Conservation (phyloP, 2,329 filamentous ascomycete species). For the Aureobasidium sp. region DNA sequence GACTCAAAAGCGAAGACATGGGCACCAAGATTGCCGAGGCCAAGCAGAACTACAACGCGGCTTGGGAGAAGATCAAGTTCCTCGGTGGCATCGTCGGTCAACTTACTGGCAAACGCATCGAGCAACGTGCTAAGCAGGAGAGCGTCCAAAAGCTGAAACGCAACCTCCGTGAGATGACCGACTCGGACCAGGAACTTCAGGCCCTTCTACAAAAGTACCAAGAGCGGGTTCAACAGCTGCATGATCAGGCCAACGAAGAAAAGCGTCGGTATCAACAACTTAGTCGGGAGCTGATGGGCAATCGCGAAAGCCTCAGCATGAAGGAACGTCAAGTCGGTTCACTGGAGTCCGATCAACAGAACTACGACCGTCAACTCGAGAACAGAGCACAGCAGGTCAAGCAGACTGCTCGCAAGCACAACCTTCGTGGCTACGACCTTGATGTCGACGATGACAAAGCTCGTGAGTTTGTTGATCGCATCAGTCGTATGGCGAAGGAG, state of each 20-base stretch:
- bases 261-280: constrained; percentile 59
- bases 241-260: constrained; percentile 53
- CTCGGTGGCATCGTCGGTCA: constrained; percentile 68
- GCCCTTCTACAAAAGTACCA: constrained; percentile 69
- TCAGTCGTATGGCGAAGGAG: constrained; percentile 66
- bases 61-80: constrained; percentile 63
- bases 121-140: constrained; percentile 60
- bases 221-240: constrained; percentile 55
- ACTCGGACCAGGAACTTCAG: constrained; percentile 69
- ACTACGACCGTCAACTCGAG: constrained; percentile 71
- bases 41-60: constrained; percentile 49
- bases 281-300: constrained; percentile 40
- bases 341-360: constrained; percentile 76
- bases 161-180: constrained; percentile 67
- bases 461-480: constrained; percentile 65
- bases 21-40: constrained; percentile 27
- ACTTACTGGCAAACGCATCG: constrained; percentile 66
- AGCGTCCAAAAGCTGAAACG: constrained; percentile 63
- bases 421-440: constrained; percentile 76
- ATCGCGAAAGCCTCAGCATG: constrained; percentile 33
- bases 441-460: constrained; percentile 68
- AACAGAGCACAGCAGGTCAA: constrained; percentile 66
- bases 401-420: constrained; percentile 66
- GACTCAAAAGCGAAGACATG: constrained; percentile 19
- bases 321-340: constrained; percentile 61